Evolutionary conservation across 164 flowering plant genomes (phyloP).

Genomic region (Nelumbo lutea): DNA sequence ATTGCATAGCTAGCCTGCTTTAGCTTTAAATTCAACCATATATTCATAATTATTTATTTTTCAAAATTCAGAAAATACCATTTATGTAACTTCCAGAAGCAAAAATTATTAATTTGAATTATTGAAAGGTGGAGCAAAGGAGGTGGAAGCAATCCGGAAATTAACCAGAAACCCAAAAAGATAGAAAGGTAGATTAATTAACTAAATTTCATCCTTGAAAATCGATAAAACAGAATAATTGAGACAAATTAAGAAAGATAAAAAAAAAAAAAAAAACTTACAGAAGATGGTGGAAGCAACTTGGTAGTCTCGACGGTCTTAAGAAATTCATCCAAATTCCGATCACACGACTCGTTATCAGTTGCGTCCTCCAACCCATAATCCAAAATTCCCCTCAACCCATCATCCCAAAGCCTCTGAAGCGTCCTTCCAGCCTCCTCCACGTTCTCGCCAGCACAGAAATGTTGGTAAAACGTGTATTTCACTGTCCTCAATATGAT

Average conservation of each 20-base stretch:
- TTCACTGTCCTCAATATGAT: conserved; percentile 24
- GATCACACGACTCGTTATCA: conserved; percentile 57
- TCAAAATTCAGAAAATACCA: too few species aligned
- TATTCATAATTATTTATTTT: too few species aligned
- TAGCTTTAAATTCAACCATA: too few species aligned
- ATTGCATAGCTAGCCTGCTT: too few species aligned
- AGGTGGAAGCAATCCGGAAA: too few species aligned
- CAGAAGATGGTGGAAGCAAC: conserved; percentile 56
- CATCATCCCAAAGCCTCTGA: conserved; percentile 36
- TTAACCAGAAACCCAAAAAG: background rate
- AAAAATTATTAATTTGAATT: too few species aligned
- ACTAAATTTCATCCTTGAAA: background rate
- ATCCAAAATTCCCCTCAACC: conserved; percentile 67
- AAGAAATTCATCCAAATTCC: conserved; percentile 48
- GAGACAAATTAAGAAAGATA: background rate
- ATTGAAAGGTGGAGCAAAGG: too few species aligned
- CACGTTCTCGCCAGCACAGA: conserved; percentile 61
- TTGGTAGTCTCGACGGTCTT: conserved; percentile 41
- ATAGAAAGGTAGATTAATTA: background rate
- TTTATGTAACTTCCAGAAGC: too few species aligned
- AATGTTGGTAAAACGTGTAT: conserved; percentile 66
- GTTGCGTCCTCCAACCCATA: conserved; percentile 67
- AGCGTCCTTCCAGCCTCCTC: conserved; percentile 45
- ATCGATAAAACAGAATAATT: background rate
- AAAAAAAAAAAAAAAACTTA: conserved; percentile 27